Percentiles rank a stretch among this genome's conserved stretches.
Evolutionary conservation across 2,329 filamentous ascomycete species (phyloP).

Genomic region (Xylaria hypoxylon): DNA sequence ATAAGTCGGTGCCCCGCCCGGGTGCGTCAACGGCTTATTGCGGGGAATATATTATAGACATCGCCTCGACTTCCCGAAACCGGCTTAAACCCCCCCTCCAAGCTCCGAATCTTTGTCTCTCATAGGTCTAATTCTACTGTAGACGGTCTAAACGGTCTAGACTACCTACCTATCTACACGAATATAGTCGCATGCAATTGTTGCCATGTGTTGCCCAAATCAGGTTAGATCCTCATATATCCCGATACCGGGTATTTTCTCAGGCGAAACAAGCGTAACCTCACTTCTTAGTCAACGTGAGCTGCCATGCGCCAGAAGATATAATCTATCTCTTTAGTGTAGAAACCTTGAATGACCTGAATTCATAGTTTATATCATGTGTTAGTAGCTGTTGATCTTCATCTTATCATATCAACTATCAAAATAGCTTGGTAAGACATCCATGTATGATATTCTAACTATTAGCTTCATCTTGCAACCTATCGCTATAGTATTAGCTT

Average conservation of each 20-base stretch:
- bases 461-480: too few species aligned
- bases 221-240: constrained; percentile 11
- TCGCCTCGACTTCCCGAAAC: constrained; percentile 48
- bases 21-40: constrained; percentile 41
- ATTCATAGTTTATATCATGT: too few species aligned
- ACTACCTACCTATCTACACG: constrained; percentile 15
- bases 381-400: too few species aligned
- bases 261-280: background rate
- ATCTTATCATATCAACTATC: too few species aligned
- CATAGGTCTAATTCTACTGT: constrained; percentile 26
- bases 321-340: too few species aligned
- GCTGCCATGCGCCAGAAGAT: too few species aligned
- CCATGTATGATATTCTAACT: too few species aligned
- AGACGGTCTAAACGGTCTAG: constrained; percentile 14
- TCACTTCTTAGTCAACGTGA: background rate
- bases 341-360: too few species aligned
- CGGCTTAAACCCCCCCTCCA: constrained; percentile 34
- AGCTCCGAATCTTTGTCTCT: background rate
- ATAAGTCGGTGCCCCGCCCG: constrained; percentile 38
- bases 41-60: constrained; percentile 37
- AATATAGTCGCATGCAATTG: constrained; percentile 16
- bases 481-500: too few species aligned
- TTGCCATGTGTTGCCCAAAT: constrained; percentile 25
- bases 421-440: too few species aligned
- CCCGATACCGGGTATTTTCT: constrained; percentile 14